phyloP scores from a whole-genome alignment of 2,329 filamentous ascomycete genomes.

The Nemania abortiva region DNA sequence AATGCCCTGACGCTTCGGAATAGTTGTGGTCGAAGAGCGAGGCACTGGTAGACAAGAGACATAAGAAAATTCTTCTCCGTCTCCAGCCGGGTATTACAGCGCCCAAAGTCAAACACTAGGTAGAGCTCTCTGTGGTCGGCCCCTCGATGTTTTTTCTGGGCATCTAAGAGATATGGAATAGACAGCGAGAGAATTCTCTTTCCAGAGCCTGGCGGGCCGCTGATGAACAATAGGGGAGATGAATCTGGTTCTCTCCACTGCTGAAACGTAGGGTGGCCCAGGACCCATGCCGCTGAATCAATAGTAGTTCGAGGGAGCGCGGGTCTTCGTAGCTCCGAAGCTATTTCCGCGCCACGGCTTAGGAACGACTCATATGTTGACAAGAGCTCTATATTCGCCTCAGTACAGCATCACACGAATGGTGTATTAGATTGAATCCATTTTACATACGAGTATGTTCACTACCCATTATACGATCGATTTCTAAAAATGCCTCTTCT shows the following conservation, averaged over 20 bases:
- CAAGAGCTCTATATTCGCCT: not conserved
- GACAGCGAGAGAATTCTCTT: not conserved
- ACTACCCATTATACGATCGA: not conserved
- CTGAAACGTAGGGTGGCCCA: not conserved
- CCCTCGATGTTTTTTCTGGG: not conserved
- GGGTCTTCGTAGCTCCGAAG: slow-evolving; percentile 5
- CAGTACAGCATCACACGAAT: not conserved
- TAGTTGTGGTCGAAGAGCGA: slow-evolving; percentile 1
- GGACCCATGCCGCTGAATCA: not conserved
- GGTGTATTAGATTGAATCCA: not conserved
- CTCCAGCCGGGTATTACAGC: not conserved
- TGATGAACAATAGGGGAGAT: not conserved
- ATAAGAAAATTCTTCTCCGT: slow-evolving; percentile 1
- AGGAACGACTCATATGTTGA: not conserved
- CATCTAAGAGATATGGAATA: not conserved
- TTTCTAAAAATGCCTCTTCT: not conserved
- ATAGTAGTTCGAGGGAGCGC: not conserved
- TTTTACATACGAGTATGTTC: slow-evolving; percentile 6
- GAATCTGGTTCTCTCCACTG: not conserved
- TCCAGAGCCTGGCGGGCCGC: not conserved
- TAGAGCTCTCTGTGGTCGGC: not conserved
- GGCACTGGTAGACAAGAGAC: slow-evolving; percentile 5
- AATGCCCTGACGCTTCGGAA: not conserved
- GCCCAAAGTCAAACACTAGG: not conserved
- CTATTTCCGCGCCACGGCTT: not conserved